These are phyloP conservation scores for Zopfia rhizophila DNA, from an alignment of 2,329 filamentous ascomycete species.

Conservation along the genomic window DNA sequence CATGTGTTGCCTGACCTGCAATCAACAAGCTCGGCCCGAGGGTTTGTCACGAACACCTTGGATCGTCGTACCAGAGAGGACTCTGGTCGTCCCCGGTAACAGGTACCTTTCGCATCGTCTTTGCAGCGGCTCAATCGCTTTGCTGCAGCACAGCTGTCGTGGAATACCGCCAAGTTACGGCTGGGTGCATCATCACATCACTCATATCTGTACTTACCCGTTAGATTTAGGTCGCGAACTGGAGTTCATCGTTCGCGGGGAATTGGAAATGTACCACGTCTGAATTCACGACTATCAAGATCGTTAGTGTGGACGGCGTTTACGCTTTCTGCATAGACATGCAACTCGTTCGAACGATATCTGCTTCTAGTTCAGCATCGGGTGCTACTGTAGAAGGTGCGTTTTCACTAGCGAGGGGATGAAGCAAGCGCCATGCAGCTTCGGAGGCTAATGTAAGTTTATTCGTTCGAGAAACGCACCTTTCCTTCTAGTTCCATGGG, in stretches of 20 bases:
- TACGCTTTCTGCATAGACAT: too few species aligned
- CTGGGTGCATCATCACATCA: constrained; percentile 20
- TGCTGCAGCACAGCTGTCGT: constrained; percentile 29
- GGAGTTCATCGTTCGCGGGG: constrained; percentile 20
- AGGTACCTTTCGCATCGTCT: constrained; percentile 23
- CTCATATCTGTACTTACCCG: constrained; percentile 6
- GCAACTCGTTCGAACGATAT: neutral
- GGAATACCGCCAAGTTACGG: constrained; percentile 20
- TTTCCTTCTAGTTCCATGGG: constrained; percentile 24
- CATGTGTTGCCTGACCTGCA: constrained; percentile 4
- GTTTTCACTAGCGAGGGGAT: constrained; percentile 18
- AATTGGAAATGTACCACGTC: constrained; percentile 9
- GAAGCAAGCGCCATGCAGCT: constrained; percentile 17
- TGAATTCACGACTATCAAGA: constrained; percentile 10
- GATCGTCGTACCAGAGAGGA: constrained; percentile 26
- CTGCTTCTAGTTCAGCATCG: constrained; percentile 1
- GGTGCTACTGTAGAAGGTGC: constrained; percentile 12
- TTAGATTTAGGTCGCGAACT: constrained; percentile 13
- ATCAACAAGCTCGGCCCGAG: neutral
- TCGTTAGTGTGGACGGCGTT: too few species aligned
- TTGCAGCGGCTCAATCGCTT: constrained; percentile 8
- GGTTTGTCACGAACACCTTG: constrained; percentile 3
- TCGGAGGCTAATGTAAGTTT: constrained; percentile 15
- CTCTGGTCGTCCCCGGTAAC: constrained; percentile 27
- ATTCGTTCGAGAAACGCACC: constrained; percentile 25